Evolutionary conservation across 1,284 basidiomycete species (phyloP), one percentile per base, ranked within the genome.

Genomic region (Trichosporon faecale): DNA sequence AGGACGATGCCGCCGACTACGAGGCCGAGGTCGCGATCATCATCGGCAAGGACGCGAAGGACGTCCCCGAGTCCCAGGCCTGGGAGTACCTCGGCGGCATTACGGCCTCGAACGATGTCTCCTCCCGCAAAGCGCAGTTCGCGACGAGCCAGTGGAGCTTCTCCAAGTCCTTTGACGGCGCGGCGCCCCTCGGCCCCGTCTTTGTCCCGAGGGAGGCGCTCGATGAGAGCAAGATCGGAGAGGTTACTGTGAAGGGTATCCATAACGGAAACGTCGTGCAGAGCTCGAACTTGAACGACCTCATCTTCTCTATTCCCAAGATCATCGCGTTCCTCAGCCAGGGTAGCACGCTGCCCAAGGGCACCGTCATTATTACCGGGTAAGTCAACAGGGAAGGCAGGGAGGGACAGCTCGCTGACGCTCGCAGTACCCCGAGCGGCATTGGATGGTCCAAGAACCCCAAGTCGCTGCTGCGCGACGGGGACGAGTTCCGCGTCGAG

Each of bases 11-110:
- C 25, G 88, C 92, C 0, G 94, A 97, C 82, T 96, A 94, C 78
- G 94, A 97, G 79, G 90, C 92, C 64, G 94, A 97, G 77, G 84
- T 97, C 14, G 91, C 89, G 37, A 87, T 95, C 68, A 90, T 96
- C 66, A 91, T 97, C 40, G 93, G 92, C 33, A 92, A 91, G 78
- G 82, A 89, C 0, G 89, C 90, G 35, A 92, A 91, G 85, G 84
- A 96, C 77, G 92, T 95, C 12, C 85, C 86, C 0, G 91, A 91
- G 76, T 87, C 85, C 0, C 88, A 94, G 5, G 93, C 93, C 0
- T 83, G 94, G 64, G 89, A 93, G 74, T 93, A 94, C 76, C 89
- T 95, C 4, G 85, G 92, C 0, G 93, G 89, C 31, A 81, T 78
- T 71, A 84, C 83, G 1, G 83, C 84, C 0, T 75, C 79, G 27